Percentiles rank a stretch among this genome's conserved stretches.
Conservation (phyloP, 2,329 filamentous ascomycete genomes). For the Hypoxylon sp. region DNA sequence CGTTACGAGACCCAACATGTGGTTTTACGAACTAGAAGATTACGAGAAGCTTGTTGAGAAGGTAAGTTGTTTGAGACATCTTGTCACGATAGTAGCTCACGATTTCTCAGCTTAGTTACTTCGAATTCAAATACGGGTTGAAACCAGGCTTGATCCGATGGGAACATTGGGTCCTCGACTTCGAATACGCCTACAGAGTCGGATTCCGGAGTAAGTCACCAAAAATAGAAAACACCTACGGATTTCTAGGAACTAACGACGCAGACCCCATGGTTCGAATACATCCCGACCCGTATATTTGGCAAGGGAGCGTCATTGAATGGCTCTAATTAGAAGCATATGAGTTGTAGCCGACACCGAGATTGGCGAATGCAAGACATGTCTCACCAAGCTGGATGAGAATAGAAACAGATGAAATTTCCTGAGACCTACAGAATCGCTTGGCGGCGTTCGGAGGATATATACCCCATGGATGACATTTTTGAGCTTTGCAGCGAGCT, state of each 20-base stretch:
- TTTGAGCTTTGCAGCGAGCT: conserved; percentile 21
- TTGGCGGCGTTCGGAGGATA: conserved; percentile 41
- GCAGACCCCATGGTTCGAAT: conserved; percentile 50
- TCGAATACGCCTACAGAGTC: conserved; percentile 48
- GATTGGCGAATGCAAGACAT: background rate
- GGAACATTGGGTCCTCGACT: conserved; percentile 52
- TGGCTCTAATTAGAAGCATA: conserved; percentile 45
- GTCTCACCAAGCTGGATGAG: background rate
- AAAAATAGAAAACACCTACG: background rate
- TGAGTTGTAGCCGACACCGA: background rate
- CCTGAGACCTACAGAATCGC: conserved; percentile 12
- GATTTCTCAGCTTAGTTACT: conserved; percentile 45
- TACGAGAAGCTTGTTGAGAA: conserved; percentile 45
- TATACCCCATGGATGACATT: conserved; percentile 38
- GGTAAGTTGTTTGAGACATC: conserved; percentile 34
- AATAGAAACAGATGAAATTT: conserved; percentile 5
- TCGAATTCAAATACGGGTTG: conserved; percentile 48
- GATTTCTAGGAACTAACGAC: conserved; percentile 28
- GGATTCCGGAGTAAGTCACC: conserved; percentile 49
- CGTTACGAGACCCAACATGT: conserved; percentile 39
- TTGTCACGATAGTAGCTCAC: conserved; percentile 10
- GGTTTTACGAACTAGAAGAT: conserved; percentile 46
- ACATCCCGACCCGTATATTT: conserved; percentile 52
- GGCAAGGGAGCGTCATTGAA: conserved; percentile 51
- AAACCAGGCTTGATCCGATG: conserved; percentile 48